These are phyloP conservation scores for Trypanosoma vivax DNA, from an alignment of 208 protist species.

Conservation along the genomic window DNA sequence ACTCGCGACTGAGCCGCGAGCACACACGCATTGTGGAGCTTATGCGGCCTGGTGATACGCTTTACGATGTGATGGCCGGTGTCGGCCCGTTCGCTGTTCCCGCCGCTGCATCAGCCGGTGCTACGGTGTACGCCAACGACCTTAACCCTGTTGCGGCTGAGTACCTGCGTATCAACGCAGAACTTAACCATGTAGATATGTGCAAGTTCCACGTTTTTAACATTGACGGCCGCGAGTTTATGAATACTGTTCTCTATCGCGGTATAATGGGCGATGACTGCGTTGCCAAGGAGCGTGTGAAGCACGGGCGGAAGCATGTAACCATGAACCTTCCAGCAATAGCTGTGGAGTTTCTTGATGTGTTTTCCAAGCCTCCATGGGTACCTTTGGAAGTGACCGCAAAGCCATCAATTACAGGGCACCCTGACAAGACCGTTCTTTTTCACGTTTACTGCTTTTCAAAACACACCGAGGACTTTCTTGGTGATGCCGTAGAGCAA, in stretches of 20 bases:
- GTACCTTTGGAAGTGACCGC: background rate
- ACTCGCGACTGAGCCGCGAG: conserved; percentile 93
- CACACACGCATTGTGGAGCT: conserved; percentile 86
- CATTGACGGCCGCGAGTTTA: conserved; percentile 93
- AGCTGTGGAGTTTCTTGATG: conserved; percentile 94
- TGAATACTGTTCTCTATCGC: conserved; percentile 70
- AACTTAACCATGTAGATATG: conserved; percentile 75
- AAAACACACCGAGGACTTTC: conserved; percentile 36
- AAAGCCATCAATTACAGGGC: background rate
- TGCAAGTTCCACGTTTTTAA: conserved; percentile 79
- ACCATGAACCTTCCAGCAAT: conserved; percentile 97
- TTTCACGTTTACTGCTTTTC: conserved; percentile 90
- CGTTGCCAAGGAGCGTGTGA: no score
- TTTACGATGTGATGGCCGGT: conserved; percentile 96
- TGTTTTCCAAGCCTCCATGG: conserved; percentile 50
- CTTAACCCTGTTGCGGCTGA: conserved; percentile 93
- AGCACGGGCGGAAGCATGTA: conserved; percentile 73
- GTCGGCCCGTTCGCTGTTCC: conserved; percentile 97
- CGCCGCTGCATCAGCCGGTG: conserved; percentile 76
- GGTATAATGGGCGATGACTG: conserved; percentile 17
- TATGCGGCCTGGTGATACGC: conserved; percentile 63
- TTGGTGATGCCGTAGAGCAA: conserved; percentile 59
- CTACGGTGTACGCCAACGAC: conserved; percentile 94
- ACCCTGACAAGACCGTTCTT: conserved; percentile 32
- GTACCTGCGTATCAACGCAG: conserved; percentile 87